Percentiles rank a stretch among this genome's conserved stretches.
Conservation (phyloP, 306 rosid species). For the Medicago ruthenica region DNA sequence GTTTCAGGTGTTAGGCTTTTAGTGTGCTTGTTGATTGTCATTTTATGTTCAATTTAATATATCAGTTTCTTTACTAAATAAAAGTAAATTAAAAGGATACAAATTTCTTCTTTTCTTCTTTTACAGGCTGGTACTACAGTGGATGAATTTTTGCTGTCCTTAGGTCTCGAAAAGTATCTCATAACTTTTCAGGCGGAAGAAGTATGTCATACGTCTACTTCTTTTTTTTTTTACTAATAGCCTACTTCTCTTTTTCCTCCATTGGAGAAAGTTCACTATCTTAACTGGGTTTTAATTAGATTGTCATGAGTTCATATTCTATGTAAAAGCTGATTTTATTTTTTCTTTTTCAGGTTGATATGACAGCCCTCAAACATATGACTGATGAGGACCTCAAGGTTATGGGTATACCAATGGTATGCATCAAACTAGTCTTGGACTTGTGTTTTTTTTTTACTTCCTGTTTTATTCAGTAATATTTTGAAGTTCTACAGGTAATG, state of each 20-base stretch:
- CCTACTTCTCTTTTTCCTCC: neutral
- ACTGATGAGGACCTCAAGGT: constrained; percentile 98
- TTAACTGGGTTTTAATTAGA: constrained; percentile 28
- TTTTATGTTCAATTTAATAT: constrained; percentile 19
- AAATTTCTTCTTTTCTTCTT: constrained; percentile 23
- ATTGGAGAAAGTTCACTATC: constrained; percentile 13
- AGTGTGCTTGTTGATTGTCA: constrained; percentile 13
- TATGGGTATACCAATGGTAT: constrained; percentile 97
- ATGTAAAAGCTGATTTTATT: neutral
- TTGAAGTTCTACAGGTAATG: constrained; percentile 11
- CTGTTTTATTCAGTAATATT: constrained; percentile 13
- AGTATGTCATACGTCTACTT: constrained; percentile 54
- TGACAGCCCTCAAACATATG: constrained; percentile 97
- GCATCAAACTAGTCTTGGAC: constrained; percentile 18
- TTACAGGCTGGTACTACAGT: constrained; percentile 76
- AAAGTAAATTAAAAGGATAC: neutral
- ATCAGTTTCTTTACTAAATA: constrained; percentile 25
- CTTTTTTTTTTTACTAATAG: neutral
- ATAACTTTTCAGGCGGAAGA: constrained; percentile 98
- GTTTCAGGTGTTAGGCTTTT: constrained; percentile 23
- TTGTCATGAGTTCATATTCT: constrained; percentile 23
- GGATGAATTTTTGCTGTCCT: constrained; percentile 79
- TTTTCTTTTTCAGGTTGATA: constrained; percentile 78
- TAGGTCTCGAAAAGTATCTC: constrained; percentile 95
- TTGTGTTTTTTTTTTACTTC: neutral